Percentiles rank a stretch among this genome's conserved stretches.
These are phyloP conservation scores for Galium porrigens DNA, from an alignment of 305 asterid genomes.

Conservation along the genomic window DNA sequence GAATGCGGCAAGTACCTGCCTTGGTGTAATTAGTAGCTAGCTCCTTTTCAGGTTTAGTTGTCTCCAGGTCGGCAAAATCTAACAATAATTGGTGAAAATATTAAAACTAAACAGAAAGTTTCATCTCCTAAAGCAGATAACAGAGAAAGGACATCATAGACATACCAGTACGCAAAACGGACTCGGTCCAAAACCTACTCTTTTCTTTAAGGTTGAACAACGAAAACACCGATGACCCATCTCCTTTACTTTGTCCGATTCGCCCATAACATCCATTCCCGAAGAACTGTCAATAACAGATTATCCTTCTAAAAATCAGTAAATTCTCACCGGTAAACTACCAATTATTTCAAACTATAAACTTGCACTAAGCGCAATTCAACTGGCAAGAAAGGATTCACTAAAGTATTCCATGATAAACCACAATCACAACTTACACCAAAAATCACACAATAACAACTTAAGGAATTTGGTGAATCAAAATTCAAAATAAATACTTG, in stretches of 20 bases:
- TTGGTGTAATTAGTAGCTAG: constrained; percentile 67
- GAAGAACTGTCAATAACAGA: constrained; percentile 30
- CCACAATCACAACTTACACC: background rate
- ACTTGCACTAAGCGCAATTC: background rate
- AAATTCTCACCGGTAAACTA: constrained; percentile 1
- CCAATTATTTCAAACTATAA: background rate
- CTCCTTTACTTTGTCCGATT: constrained; percentile 37
- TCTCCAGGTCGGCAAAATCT: constrained; percentile 69
- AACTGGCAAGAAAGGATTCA: constrained; percentile 1
- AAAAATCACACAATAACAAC: background rate
- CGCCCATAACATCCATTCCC: constrained; percentile 46
- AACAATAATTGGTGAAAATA: constrained; percentile 17
- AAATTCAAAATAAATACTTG: too few species aligned
- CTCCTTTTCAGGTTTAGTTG: constrained; percentile 42
- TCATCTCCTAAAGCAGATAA: background rate
- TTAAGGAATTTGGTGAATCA: background rate
- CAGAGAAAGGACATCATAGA: background rate
- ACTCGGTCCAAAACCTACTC: constrained; percentile 92
- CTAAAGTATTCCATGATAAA: background rate
- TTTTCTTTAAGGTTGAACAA: constrained; percentile 80
- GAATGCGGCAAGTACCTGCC: constrained; percentile 73
- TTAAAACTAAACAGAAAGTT: background rate
- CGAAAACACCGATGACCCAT: constrained; percentile 66
- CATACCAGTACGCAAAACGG: constrained; percentile 73
- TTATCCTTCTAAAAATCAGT: constrained; percentile 16